These are phyloP conservation scores for Venustampulla echinocandica DNA, from an alignment of 495 filamentous ascomycete genomes.

Conservation along the genomic window DNA sequence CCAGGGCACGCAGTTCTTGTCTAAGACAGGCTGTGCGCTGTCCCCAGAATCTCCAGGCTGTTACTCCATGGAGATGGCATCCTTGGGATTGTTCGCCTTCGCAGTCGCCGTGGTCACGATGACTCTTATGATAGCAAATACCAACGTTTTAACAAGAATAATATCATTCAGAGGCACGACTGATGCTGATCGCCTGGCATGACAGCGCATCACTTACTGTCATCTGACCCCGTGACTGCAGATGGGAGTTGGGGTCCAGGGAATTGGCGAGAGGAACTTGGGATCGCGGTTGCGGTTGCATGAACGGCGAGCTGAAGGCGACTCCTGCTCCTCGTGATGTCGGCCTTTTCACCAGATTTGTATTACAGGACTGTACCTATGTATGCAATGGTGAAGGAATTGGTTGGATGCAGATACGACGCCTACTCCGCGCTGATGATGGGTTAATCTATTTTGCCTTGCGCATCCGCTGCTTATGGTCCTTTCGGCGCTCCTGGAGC, in stretches of 20 bases:
- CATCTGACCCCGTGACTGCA: too few relatives aligned
- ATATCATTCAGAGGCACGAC: neutral
- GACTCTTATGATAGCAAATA: too few relatives aligned
- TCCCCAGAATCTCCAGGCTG: neutral
- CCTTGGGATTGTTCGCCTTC: too few relatives aligned
- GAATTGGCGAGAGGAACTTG: too few relatives aligned
- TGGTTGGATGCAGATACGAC: neutral
- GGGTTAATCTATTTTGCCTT: neutral
- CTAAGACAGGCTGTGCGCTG: neutral
- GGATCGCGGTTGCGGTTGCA: slow-evolving; percentile 8
- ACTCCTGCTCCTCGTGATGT: slow-evolving; percentile 6
- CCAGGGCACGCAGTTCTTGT: neutral
- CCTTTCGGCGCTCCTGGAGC: neutral
- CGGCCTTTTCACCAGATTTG: too few relatives aligned
- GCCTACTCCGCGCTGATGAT: neutral
- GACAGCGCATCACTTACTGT: slow-evolving; percentile 11
- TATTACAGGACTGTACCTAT: too few relatives aligned
- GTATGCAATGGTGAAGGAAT: neutral
- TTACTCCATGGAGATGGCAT: neutral
- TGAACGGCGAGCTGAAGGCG: slow-evolving; percentile 6
- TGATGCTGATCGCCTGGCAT: slow-evolving; percentile 8
- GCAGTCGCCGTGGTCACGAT: too few relatives aligned
- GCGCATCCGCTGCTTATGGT: neutral
- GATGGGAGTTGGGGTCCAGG: slow-evolving; percentile 1
- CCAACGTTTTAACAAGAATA: too few relatives aligned